Evolutionary conservation across 306 rosid genomes (phyloP).

Genomic region (Sophora flavescens): DNA sequence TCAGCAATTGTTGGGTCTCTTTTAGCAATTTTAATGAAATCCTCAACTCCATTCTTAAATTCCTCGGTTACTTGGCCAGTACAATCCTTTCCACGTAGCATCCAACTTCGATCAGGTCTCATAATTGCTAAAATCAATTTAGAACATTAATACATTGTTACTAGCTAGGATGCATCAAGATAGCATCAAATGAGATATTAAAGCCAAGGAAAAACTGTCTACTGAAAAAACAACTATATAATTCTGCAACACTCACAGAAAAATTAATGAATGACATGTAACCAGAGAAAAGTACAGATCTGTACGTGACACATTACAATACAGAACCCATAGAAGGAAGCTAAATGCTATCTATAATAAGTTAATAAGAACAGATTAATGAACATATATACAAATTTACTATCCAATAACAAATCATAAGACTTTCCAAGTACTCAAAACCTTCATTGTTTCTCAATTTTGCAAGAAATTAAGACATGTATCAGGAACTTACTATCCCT

Average conservation of each 20-base stretch:
- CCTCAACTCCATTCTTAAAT: too few species aligned
- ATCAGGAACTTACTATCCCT: too few species aligned
- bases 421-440: neutral
- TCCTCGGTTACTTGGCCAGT: too few species aligned
- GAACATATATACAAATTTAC: neutral
- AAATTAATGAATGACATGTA: slow-evolving; percentile 11
- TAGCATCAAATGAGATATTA: neutral
- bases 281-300: slow-evolving; percentile 36
- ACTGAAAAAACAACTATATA: neutral
- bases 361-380: slow-evolving; percentile 17
- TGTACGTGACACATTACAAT: neutral
- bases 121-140: too few species aligned
- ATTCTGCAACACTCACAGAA: neutral
- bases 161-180: too few species aligned
- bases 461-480: slow-evolving; percentile 4
- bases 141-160: too few species aligned
- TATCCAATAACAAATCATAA: neutral
- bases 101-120: too few species aligned
- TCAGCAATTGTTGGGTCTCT: too few species aligned
- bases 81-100: too few species aligned
- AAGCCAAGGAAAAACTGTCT: slow-evolving; percentile 13
- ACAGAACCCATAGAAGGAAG: slow-evolving; percentile 1
- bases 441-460: neutral
- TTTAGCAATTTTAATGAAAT: too few species aligned
- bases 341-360: neutral